These are phyloP conservation scores for Blastocystis sp. DNA, from an alignment of 352 stramenopile species.

Conservation along the genomic window DNA sequence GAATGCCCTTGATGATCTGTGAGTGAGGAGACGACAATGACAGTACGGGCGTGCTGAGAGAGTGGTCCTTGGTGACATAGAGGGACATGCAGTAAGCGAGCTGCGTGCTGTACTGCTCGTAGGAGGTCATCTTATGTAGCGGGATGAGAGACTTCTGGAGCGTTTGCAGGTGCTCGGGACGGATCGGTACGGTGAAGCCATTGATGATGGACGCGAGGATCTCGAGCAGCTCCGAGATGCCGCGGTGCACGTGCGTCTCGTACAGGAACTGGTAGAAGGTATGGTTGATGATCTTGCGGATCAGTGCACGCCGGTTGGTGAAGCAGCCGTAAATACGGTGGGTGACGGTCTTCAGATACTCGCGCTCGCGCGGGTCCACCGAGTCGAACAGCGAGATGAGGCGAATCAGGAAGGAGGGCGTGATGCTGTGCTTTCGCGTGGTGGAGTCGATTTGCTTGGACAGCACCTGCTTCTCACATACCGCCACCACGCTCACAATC, in stretches of 20 bases:
- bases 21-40: not conserved
- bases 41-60: slow-evolving; percentile 86
- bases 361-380: slow-evolving; percentile 92
- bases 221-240: slow-evolving; percentile 93
- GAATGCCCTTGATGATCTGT: slow-evolving; percentile 71
- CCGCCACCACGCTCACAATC: slow-evolving; percentile 75
- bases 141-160: slow-evolving; percentile 88
- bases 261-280: slow-evolving; percentile 98
- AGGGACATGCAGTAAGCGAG: slow-evolving; percentile 98
- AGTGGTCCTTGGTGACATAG: slow-evolving; percentile 97
- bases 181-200: slow-evolving; percentile 96
- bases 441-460: slow-evolving; percentile 91
- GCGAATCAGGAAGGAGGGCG: slow-evolving; percentile 90
- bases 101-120: slow-evolving; percentile 95
- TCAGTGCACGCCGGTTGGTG: slow-evolving; percentile 94
- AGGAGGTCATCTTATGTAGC: slow-evolving; percentile 93
- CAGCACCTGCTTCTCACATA: slow-evolving; percentile 77
- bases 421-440: slow-evolving; percentile 87
- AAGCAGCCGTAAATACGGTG: slow-evolving; percentile 99
- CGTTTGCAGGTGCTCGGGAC: slow-evolving; percentile 92
- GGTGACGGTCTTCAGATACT: slow-evolving; percentile 98
- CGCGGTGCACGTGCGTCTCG: slow-evolving; percentile 87
- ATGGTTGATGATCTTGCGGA: slow-evolving; percentile 92
- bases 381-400: slow-evolving; percentile 92
- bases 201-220: slow-evolving; percentile 98